Percentiles rank a stretch among this genome's conserved stretches.
phyloP scores from a whole-genome alignment of 2,329 filamentous ascomycete species.

The Verticillium isaacii region DNA sequence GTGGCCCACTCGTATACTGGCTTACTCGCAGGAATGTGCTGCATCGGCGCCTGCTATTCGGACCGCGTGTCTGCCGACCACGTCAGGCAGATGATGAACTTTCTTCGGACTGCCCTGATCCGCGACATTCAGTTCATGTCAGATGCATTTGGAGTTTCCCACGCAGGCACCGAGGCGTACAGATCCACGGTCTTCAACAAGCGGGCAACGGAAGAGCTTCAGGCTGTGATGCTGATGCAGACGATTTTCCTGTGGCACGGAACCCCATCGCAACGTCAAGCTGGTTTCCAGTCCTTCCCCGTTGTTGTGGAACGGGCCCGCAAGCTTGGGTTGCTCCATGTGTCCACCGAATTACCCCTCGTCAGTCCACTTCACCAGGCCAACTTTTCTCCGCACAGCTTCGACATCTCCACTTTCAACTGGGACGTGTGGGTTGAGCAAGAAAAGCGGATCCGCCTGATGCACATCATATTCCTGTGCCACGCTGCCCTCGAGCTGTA shows the following conservation, averaged over 20 bases:
- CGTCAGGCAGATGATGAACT: slow-evolving; percentile 64
- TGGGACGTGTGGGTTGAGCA: slow-evolving; percentile 68
- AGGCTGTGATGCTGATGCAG: slow-evolving; percentile 60
- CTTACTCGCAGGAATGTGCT: slow-evolving; percentile 65
- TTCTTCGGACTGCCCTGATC: slow-evolving; percentile 54
- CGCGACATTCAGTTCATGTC: slow-evolving; percentile 46
- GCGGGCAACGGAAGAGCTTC: slow-evolving; percentile 51
- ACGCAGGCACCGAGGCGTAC: not conserved
- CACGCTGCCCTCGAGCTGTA: slow-evolving; percentile 65
- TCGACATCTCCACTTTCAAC: slow-evolving; percentile 51
- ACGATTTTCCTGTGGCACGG: slow-evolving; percentile 67
- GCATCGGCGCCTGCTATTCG: slow-evolving; percentile 71
- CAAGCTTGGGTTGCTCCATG: slow-evolving; percentile 49
- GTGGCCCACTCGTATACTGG: slow-evolving; percentile 62
- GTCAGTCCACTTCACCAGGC: slow-evolving; percentile 59
- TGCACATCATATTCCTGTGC: slow-evolving; percentile 60
- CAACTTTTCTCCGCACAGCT: slow-evolving; percentile 37
- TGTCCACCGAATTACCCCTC: slow-evolving; percentile 41
- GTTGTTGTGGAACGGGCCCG: slow-evolving; percentile 53
- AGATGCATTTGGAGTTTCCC: slow-evolving; percentile 18
- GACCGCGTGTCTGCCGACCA: slow-evolving; percentile 53
- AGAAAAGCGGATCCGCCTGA: slow-evolving; percentile 61
- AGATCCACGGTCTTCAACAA: slow-evolving; percentile 7
- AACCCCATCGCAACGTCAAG: slow-evolving; percentile 58
- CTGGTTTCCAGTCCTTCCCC: slow-evolving; percentile 55